Evolutionary conservation across 805 yeast genomes (phyloP).

Genomic region (Hanseniaspora nectarophila): DNA sequence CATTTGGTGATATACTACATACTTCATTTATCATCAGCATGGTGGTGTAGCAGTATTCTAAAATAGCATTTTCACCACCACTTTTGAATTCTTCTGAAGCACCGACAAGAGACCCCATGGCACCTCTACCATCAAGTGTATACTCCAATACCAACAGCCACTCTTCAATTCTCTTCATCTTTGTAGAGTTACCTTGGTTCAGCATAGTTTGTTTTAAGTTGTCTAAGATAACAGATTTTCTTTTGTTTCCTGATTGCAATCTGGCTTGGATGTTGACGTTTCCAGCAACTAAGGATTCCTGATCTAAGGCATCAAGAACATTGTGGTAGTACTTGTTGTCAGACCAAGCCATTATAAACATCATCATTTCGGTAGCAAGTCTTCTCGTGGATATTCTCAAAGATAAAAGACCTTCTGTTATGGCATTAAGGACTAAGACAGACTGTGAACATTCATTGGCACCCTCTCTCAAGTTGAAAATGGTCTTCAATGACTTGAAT

Average conservation of each 20-base stretch:
- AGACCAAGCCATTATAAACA: conserved; percentile 39
- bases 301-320: conserved; percentile 27
- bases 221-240: conserved; percentile 13
- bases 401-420: conserved; percentile 63
- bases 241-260: conserved; percentile 14
- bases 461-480: conserved; percentile 53
- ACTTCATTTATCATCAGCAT: conserved; percentile 26
- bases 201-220: conserved; percentile 1
- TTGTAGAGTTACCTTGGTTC: conserved; percentile 20
- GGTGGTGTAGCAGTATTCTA: conserved; percentile 27
- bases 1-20: conserved; percentile 23
- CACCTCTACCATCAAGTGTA: conserved; percentile 75
- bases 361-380: conserved; percentile 65
- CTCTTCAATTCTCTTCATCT: conserved; percentile 46
- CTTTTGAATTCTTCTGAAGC: conserved; percentile 69
- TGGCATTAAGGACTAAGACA: conserved; percentile 41
- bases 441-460: conserved; percentile 44
- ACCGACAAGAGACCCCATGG: conserved; percentile 82
- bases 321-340: conserved; percentile 39
- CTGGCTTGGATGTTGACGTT: conserved; percentile 20
- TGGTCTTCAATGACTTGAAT: conserved; percentile 64
- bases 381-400: conserved; percentile 65
- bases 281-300: conserved; percentile 26
- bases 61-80: conserved; percentile 33
- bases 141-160: conserved; percentile 60